phyloP scores from a whole-genome alignment of 2,329 filamentous ascomycete species.

The Sarocladiaceae sp. region DNA sequence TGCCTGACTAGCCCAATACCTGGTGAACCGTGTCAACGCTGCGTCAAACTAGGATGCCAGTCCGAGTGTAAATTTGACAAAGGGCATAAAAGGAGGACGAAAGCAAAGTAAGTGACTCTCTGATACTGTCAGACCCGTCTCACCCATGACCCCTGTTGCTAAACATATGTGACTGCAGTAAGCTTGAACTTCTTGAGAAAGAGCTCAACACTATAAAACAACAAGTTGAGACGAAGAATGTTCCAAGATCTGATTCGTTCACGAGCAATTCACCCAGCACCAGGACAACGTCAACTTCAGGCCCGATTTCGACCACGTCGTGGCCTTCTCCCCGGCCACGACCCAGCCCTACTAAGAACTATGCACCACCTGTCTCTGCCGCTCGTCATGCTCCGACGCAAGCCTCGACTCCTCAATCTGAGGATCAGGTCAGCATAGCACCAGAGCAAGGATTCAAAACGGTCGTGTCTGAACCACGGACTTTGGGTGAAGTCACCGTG shows the following conservation, averaged over 20 bases:
- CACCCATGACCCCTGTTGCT: too few relatives aligned
- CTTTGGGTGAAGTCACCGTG: conserved; percentile 43
- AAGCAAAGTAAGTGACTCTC: conserved; percentile 30
- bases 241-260: background rate
- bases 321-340: background rate
- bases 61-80: conserved; percentile 42
- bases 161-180: conserved; percentile 29
- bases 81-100: conserved; percentile 41
- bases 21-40: conserved; percentile 40
- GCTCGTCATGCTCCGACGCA: background rate
- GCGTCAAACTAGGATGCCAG: conserved; percentile 32
- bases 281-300: conserved; percentile 1
- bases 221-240: conserved; percentile 10
- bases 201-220: conserved; percentile 53
- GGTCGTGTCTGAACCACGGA: conserved; percentile 29
- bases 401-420: background rate
- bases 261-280: background rate
- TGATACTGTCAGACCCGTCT: background rate
- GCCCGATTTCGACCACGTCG: background rate
- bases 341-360: background rate
- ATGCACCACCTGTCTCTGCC: conserved; percentile 1
- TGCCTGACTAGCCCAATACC: conserved; percentile 35
- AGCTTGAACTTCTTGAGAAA: conserved; percentile 50
- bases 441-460: background rate
- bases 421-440: background rate